Base-by-base conservation (phyloP, 2,329 filamentous ascomycete genomes). In the Penicillium paneum region DNA sequence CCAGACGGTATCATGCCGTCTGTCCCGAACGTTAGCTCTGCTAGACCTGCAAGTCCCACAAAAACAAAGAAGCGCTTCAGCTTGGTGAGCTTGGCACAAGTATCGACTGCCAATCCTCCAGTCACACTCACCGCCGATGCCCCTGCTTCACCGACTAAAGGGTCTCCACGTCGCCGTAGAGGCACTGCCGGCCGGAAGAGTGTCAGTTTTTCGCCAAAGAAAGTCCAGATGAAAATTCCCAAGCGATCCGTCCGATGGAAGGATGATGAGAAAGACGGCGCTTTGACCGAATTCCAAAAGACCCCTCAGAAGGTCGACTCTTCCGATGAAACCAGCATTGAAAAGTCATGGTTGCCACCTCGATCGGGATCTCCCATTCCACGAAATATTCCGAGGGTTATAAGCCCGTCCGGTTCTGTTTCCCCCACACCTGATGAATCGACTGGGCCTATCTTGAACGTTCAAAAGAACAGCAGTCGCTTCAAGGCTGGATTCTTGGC, bases 401-500 rank as follows among this genome's bases (percentile, higher is more conserved):
- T 63, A 42, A 74, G 70, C 42, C 67, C 73, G 31, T 71, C 69
- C 5, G 70, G 74, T 29, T 78, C 81, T 52, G 82, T 81, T 8
- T 84, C 85, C 31, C 84, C 79, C 40, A 78, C 81, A 66, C 86
- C 73, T 58, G 40, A 50, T 17, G 46, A 72, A 65, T 82, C 69
- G 69, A 84, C 80, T 31, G 77, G 83, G 49, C 75, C 83, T 0
- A 85, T 84, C 3, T 75, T 87, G 34, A 82, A 87, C 39, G 70
- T 85, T 34, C 83, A 81, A 56, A 80, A 80, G 64, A 89, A 89
- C 64, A 83, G 83, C 47, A 89, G 83, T 74, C 84, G 93, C 40
- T 97, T 97, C 76, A 90, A 96, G 65, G 83, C 91, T 2, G 93
- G 93, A 5, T 96, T 96, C 71, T 76, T 97, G 24, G 85, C 89